phyloP scores from a whole-genome alignment of 2,329 filamentous ascomycete species.

The Apiospora sp. region DNA sequence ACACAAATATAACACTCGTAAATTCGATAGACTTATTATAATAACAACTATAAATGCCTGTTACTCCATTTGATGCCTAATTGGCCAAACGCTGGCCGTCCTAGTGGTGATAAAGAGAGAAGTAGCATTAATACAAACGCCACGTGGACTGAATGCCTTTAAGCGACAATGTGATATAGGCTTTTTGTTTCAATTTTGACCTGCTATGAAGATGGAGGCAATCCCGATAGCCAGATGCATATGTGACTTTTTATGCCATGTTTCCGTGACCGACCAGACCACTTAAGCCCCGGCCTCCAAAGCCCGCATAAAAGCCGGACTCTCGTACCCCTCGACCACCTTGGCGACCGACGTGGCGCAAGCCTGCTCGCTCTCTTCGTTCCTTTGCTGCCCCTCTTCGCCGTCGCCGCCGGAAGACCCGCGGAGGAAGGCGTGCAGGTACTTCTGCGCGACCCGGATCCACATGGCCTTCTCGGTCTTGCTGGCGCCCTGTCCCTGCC shows the following conservation, averaged over 20 bases:
- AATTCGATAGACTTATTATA: no score
- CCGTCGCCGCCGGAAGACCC: conserved; percentile 27
- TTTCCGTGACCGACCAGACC: conserved; percentile 19
- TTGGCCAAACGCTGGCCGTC: no score
- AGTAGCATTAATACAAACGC: not conserved
- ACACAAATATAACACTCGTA: no score
- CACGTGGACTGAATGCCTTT: not conserved
- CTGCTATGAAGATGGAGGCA: not conserved
- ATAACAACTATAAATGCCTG: no score
- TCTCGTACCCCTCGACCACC: conserved; percentile 64
- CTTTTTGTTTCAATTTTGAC: not conserved
- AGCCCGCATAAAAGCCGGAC: conserved; percentile 57
- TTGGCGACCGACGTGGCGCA: conserved; percentile 62
- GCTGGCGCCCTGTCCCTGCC: conserved; percentile 69
- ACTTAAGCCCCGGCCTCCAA: conserved; percentile 40
- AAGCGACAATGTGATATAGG: not conserved
- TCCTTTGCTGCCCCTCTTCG: not conserved
- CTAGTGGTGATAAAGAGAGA: no score
- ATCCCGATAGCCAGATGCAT: not conserved
- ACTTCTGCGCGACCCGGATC: conserved; percentile 66
- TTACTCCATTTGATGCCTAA: no score
- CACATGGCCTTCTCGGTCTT: conserved; percentile 65
- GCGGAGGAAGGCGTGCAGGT: conserved; percentile 53
- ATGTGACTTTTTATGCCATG: not conserved
- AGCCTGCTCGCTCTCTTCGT: conserved; percentile 40